Evolutionary conservation across 2,329 filamentous ascomycete species (phyloP).

Genomic region (Fusarium tricinctum): DNA sequence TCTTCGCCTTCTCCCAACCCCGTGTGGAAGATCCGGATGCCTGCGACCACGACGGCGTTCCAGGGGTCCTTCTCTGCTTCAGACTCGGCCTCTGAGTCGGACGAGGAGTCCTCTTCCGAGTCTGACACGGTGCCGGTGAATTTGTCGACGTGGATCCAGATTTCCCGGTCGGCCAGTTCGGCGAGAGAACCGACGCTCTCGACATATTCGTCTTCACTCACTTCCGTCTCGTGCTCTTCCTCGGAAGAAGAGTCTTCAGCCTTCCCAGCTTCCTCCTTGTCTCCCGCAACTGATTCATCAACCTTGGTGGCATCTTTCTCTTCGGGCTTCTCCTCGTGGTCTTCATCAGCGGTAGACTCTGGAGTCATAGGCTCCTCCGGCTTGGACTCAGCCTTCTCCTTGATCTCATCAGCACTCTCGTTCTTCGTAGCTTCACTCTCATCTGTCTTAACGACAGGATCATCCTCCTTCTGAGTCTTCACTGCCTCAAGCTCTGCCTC

Average conservation of each 20-base stretch:
- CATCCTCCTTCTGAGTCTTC: conserved; percentile 25
- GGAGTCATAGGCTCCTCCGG: conserved; percentile 42
- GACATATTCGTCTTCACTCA: conserved; percentile 44
- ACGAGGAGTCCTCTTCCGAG: conserved; percentile 18
- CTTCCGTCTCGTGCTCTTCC: conserved; percentile 15
- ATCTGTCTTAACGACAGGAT: conserved; percentile 22
- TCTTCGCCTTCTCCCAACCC: conserved; percentile 51
- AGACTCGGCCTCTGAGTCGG: conserved; percentile 50
- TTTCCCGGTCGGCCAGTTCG: conserved; percentile 58
- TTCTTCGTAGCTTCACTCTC: not conserved
- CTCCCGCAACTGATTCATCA: not conserved
- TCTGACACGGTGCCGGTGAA: conserved; percentile 20
- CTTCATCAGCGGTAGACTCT: conserved; percentile 30
- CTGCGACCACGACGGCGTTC: conserved; percentile 74
- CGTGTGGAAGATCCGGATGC: conserved; percentile 72
- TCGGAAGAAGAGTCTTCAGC: not conserved
- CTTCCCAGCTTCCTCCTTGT: not conserved
- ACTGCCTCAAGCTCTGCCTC: conserved; percentile 38
- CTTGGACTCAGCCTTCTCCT: conserved; percentile 22
- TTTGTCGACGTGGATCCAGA: conserved; percentile 53
- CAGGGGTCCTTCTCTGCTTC: conserved; percentile 71
- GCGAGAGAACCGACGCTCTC: conserved; percentile 55
- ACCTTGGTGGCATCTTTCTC: not conserved
- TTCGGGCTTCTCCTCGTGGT: conserved; percentile 10
- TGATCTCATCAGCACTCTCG: not conserved